A percentile compares a stretch with the other conserved stretches of the same genome.
These are phyloP conservation scores for Ceratocystiopsis sp. DNA, from an alignment of 2,329 filamentous ascomycete species.

Conservation along the genomic window DNA sequence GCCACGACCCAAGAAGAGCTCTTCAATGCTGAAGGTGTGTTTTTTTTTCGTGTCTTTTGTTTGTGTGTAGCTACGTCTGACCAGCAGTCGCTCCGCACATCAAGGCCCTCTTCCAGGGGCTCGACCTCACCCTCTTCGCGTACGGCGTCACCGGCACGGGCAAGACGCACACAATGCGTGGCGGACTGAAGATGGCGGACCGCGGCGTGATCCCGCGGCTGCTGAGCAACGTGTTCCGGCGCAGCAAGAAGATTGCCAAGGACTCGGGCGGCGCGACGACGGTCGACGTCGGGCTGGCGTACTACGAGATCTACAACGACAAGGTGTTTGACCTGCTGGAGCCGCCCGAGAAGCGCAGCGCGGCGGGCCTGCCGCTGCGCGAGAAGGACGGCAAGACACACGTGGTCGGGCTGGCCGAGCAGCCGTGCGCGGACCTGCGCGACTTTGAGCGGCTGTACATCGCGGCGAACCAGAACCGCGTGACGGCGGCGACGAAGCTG, in stretches of 20 bases:
- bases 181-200: constrained; percentile 70
- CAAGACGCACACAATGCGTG: constrained; percentile 93
- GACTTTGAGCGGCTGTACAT: constrained; percentile 86
- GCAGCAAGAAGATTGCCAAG: constrained; percentile 70
- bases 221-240: constrained; percentile 69
- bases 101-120: constrained; percentile 79
- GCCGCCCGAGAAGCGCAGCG: constrained; percentile 68
- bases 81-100: constrained; percentile 64
- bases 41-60: not conserved
- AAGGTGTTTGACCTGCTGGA: constrained; percentile 87
- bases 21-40: constrained; percentile 61
- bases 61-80: not conserved
- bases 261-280: constrained; percentile 53
- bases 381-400: constrained; percentile 78
- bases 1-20: constrained; percentile 67
- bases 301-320: constrained; percentile 96
- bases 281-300: constrained; percentile 64
- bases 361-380: constrained; percentile 62
- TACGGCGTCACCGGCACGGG: constrained; percentile 89
- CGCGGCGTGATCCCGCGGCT: constrained; percentile 76
- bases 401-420: constrained; percentile 72
- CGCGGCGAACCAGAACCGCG: constrained; percentile 77
- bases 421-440: constrained; percentile 65
- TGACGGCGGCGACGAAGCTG: constrained; percentile 79
- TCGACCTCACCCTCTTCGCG: constrained; percentile 79